Conservation (phyloP, 2,329 filamentous ascomycete species). For the Fusarium irregulare region DNA sequence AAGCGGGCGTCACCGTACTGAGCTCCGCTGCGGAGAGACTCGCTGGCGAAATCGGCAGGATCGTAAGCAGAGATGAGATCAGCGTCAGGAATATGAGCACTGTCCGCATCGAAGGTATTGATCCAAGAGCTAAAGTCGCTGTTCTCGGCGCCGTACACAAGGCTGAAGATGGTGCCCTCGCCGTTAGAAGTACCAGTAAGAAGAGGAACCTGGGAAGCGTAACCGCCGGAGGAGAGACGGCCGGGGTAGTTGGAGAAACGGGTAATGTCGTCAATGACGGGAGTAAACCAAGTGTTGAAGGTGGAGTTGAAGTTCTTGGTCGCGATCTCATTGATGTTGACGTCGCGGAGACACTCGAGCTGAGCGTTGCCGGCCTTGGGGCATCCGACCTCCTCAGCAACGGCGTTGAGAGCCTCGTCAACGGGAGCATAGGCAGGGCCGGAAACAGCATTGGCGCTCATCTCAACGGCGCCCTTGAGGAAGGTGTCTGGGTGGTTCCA, state of each 20-base stretch:
- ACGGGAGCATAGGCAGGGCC: slow-evolving; percentile 54
- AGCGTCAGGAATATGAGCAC: slow-evolving; percentile 34
- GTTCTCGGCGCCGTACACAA: slow-evolving; percentile 50
- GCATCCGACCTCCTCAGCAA: slow-evolving; percentile 54
- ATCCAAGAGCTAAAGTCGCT: slow-evolving; percentile 45
- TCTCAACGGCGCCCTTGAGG: slow-evolving; percentile 54
- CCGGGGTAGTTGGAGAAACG: slow-evolving; percentile 49
- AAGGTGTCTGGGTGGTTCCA: slow-evolving; percentile 55
- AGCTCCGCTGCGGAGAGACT: slow-evolving; percentile 55
- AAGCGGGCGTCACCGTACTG: slow-evolving; percentile 61
- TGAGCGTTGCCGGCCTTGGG: slow-evolving; percentile 46
- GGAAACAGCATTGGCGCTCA: slow-evolving; percentile 57
- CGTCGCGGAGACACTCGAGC: slow-evolving; percentile 53
- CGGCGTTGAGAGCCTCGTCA: slow-evolving; percentile 52
- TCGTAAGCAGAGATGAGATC: slow-evolving; percentile 32
- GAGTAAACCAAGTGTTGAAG: slow-evolving; percentile 57
- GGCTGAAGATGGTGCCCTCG: slow-evolving; percentile 53
- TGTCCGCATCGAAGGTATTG: slow-evolving; percentile 42
- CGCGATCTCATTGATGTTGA: slow-evolving; percentile 41
- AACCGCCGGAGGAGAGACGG: slow-evolving; percentile 37
- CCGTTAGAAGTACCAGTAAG: slow-evolving; percentile 52
- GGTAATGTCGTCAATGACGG: slow-evolving; percentile 51
- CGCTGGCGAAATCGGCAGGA: slow-evolving; percentile 50
- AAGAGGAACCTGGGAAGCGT: slow-evolving; percentile 51
- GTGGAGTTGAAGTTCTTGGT: slow-evolving; percentile 46